A percentile compares a stretch with the other conserved stretches of the same genome.
phyloP scores from a whole-genome alignment of 495 filamentous ascomycete genomes.

The Penicillium roqueforti region DNA sequence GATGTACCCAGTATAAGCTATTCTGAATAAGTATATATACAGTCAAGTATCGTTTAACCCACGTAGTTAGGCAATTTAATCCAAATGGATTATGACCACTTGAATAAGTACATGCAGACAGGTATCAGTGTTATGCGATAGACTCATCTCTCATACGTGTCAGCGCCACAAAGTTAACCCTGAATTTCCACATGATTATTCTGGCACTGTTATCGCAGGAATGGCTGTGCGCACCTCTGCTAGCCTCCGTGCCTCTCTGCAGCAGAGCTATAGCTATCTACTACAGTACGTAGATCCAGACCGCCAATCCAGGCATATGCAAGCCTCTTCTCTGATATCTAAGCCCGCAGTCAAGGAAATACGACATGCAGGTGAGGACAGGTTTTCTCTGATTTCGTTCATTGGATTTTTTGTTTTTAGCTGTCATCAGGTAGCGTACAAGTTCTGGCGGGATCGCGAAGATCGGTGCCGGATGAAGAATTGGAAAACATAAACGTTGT shows the following conservation, averaged over 20 bases:
- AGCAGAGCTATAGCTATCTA: slow-evolving; percentile 1
- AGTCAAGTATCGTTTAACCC: background rate
- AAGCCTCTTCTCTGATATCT: slow-evolving; percentile 7
- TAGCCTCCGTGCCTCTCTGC: slow-evolving; percentile 7
- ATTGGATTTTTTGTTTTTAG: slow-evolving; percentile 10
- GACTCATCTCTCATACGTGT: slow-evolving; percentile 23
- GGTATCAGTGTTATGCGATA: background rate
- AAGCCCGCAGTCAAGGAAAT: slow-evolving; percentile 5
- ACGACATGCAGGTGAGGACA: slow-evolving; percentile 16
- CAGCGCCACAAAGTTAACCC: slow-evolving; percentile 25
- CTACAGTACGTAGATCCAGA: slow-evolving; percentile 12
- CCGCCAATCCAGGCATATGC: slow-evolving; percentile 21
- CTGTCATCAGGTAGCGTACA: slow-evolving; percentile 25
- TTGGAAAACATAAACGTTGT: slow-evolving; percentile 18
- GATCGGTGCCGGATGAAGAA: slow-evolving; percentile 2
- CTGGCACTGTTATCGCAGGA: slow-evolving; percentile 17
- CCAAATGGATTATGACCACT: background rate
- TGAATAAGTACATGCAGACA: slow-evolving; percentile 1
- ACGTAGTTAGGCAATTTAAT: background rate
- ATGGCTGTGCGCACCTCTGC: slow-evolving; percentile 5
- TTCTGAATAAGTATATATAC: background rate
- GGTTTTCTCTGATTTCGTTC: slow-evolving; percentile 10
- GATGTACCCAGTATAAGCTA: background rate
- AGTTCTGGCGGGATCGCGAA: slow-evolving; percentile 6
- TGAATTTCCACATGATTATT: slow-evolving; percentile 17